These are phyloP conservation scores for Moesziomyces sp. DNA, from an alignment of 1,284 basidiomycete genomes.

Conservation along the genomic window DNA sequence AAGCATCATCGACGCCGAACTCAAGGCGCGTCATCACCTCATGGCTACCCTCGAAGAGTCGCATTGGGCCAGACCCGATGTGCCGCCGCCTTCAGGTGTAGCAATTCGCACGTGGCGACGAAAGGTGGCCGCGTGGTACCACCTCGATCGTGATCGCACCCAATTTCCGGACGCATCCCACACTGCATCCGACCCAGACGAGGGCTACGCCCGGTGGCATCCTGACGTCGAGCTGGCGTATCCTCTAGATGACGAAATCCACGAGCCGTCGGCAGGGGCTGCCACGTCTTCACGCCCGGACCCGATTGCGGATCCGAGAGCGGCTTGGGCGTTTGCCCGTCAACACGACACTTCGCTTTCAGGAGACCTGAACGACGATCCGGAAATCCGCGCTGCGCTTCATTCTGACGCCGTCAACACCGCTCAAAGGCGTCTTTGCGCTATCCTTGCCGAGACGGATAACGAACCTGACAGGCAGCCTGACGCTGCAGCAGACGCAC, in stretches of 20 bases:
- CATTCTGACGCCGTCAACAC: conserved; percentile 6
- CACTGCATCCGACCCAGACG: conserved; percentile 2
- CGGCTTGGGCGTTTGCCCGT: conserved; percentile 27
- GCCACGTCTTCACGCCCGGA: conserved; percentile 14
- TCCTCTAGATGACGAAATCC: conserved; percentile 28
- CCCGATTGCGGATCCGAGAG: conserved; percentile 21
- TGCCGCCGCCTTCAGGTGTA: conserved; percentile 4
- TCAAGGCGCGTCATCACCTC: conserved; percentile 21
- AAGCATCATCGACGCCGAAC: conserved; percentile 6
- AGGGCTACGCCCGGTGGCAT: conserved; percentile 29
- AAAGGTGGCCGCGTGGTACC: conserved; percentile 37
- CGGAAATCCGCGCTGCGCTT: conserved; percentile 17
- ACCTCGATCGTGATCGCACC: conserved; percentile 24
- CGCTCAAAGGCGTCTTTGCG: conserved; percentile 10
- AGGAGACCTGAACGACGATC: conserved; percentile 22
- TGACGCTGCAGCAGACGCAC: neutral
- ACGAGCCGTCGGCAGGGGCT: conserved; percentile 11
- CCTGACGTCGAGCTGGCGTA: conserved; percentile 36
- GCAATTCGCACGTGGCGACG: conserved; percentile 39
- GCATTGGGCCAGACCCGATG: conserved; percentile 21
- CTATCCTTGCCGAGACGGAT: neutral
- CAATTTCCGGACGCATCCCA: conserved; percentile 21
- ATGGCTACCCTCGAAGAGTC: conserved; percentile 39
- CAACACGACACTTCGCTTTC: conserved; percentile 8
- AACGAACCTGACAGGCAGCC: neutral